Base-by-base conservation (phyloP, 129 eudicot species). In the Smallanthus sonchifolius region DNA sequence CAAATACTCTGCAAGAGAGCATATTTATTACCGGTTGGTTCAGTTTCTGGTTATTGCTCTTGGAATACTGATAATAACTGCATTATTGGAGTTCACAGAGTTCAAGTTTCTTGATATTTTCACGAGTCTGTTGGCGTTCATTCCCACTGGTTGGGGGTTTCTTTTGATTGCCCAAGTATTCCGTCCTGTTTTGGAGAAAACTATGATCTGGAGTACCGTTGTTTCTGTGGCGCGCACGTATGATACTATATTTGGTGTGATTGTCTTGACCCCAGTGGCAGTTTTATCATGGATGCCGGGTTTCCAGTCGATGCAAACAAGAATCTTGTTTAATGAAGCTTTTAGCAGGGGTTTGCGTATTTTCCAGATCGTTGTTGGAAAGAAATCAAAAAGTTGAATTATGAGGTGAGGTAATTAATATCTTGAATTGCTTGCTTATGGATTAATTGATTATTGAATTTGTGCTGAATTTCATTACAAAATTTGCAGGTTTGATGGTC, bases 131-230 rank as follows among this genome's bases (percentile, higher is more conserved):
- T 65, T 93, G 87, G 98, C 95, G n/a, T 93, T 93, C 47, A 1
- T 93, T 16, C 98, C 98, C 16, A 93, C 98, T 48, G 98, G 98
- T 6, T 93, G 98, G 98, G 98, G 96, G 4, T 86, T 88, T 60
- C 85, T 93, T 66, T 81, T 81, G 62, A 90, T 93, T 45, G 95
- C 98, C 1, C 96, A 87, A 78, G 98, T 93, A 15, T 77, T 90
- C 39, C 85, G 91, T 7, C 90, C 92, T 28, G 55, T 86, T 77
- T 70, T 93, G 78, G 75, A 90, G 84, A 84, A 84, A 64, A 84
- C 89, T 32, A 15, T 82, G 30, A 30, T 93, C 9, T 93, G 98
- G 98, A 86, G 81, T 51, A 73, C 72, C 36, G 93, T 90, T 78
- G 71, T 87, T 20, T 84, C 96, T 56, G 83, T 93, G 67, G 92